Percentiles rank a stretch among this genome's conserved stretches.
Evolutionary conservation across 148 eudicot genomes (phyloP).

Genomic region (Diospyros kaki): DNA sequence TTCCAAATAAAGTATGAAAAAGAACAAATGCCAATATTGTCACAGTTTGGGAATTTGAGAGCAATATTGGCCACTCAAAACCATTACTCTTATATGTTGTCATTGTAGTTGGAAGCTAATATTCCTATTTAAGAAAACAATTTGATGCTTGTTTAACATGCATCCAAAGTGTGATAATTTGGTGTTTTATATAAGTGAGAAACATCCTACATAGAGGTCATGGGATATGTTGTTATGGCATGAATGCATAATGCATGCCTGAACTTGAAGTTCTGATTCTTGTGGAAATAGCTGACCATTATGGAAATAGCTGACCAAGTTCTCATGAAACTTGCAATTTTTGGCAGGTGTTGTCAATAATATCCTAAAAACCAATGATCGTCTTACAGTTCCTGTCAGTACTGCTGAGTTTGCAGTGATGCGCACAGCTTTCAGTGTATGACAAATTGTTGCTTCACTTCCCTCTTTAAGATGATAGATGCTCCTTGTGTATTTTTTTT

Average conservation of each 20-base stretch:
- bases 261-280: not conserved
- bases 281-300: not conserved
- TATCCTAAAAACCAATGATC: slow-evolving; percentile 55
- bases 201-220: not conserved
- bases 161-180: not conserved
- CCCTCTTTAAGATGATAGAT: not conserved
- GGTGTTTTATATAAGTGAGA: no score
- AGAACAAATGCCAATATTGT: no score
- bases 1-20: no score
- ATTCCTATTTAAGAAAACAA: no score
- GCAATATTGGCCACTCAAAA: no score
- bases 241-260: not conserved
- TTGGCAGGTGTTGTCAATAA: slow-evolving; percentile 72
- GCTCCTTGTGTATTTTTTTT: not conserved
- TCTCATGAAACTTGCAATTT: not conserved
- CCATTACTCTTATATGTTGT: no score
- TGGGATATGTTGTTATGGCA: not conserved
- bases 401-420: slow-evolving; percentile 87
- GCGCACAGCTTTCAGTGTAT: slow-evolving; percentile 84
- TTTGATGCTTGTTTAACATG: no score
- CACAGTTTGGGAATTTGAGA: no score
- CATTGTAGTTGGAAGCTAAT: no score
- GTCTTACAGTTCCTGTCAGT: slow-evolving; percentile 63
- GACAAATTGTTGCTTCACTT: slow-evolving; percentile 17
- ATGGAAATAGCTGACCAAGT: not conserved